phyloP scores from a whole-genome alignment of 2,329 filamentous ascomycete genomes.

The Aspergillus jensenii region DNA sequence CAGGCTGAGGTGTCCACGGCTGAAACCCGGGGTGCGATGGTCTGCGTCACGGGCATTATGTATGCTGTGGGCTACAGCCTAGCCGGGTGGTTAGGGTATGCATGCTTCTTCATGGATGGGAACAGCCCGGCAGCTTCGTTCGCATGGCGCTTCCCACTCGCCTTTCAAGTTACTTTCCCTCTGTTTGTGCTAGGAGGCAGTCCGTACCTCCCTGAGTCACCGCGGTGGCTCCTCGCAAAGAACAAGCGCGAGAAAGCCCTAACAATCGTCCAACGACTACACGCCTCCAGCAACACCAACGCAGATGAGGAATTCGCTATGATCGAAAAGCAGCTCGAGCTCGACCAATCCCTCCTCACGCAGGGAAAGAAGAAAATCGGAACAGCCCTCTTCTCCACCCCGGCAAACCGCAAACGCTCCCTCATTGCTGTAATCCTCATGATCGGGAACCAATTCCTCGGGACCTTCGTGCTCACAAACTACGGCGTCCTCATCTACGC shows the following conservation, averaged over 20 bases:
- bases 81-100: conserved; percentile 44
- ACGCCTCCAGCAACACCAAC: background rate
- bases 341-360: background rate
- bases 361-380: too few species aligned
- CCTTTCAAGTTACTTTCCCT: background rate
- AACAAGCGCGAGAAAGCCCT: background rate
- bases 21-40: conserved; percentile 42
- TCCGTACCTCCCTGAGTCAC: background rate
- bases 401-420: conserved; percentile 41
- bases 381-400: conserved; percentile 38
- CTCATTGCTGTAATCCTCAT: conserved; percentile 43
- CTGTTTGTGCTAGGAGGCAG: background rate
- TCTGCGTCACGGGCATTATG: conserved; percentile 42
- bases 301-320: background rate
- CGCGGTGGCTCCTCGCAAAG: conserved; percentile 1
- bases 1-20: conserved; percentile 37
- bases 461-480: conserved; percentile 35
- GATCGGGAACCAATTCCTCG: conserved; percentile 39
- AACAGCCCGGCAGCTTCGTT: conserved; percentile 33
- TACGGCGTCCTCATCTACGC: conserved; percentile 45
- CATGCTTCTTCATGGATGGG: conserved; percentile 38
- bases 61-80: conserved; percentile 43
- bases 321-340: background rate
- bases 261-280: background rate
- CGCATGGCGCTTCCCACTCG: conserved; percentile 39